Evolutionary conservation across 164 flowering plant genomes (phyloP).

Genomic region (Houttuynia cordata): DNA sequence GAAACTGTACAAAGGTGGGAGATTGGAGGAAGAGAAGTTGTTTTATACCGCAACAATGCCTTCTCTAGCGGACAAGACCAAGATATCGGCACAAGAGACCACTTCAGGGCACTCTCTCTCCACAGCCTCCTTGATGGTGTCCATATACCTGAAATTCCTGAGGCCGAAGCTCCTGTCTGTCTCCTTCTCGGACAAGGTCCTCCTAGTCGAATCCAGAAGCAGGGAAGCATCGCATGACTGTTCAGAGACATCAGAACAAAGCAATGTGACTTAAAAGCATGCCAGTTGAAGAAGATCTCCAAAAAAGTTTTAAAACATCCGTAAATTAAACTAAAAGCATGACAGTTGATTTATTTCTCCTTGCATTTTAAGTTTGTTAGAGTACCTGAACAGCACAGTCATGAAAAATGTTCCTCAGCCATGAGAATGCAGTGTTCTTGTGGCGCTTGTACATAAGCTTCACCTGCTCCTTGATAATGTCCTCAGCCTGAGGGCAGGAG

Average conservation of each 20-base stretch:
- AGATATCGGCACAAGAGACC: conserved; percentile 93
- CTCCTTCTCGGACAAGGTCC: conserved; percentile 91
- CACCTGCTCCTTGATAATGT: conserved; percentile 82
- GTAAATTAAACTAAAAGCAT: too few species aligned
- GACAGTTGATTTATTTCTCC: neutral
- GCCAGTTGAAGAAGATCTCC: too few species aligned
- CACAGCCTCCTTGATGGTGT: conserved; percentile 81
- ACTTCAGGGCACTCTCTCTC: conserved; percentile 98
- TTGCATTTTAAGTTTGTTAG: neutral
- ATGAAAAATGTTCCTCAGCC: conserved; percentile 99
- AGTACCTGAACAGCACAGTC: conserved; percentile 91
- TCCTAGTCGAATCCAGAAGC: conserved; percentile 92
- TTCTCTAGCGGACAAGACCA: conserved; percentile 90
- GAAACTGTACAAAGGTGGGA: neutral
- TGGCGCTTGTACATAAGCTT: conserved; percentile 94
- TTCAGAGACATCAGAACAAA: neutral
- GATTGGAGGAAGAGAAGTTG: neutral
- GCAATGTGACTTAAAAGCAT: too few species aligned
- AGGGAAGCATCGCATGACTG: conserved; percentile 97
- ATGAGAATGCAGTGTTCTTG: conserved; percentile 98
- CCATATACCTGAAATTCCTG: conserved; percentile 88
- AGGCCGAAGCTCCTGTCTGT: conserved; percentile 96
- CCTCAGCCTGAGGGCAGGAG: conserved; percentile 93
- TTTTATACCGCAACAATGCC: conserved; percentile 67
- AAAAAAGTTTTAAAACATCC: too few species aligned